Conservation (phyloP, 2,329 filamentous ascomycete genomes). For the Colletotrichum nymphaeae region DNA sequence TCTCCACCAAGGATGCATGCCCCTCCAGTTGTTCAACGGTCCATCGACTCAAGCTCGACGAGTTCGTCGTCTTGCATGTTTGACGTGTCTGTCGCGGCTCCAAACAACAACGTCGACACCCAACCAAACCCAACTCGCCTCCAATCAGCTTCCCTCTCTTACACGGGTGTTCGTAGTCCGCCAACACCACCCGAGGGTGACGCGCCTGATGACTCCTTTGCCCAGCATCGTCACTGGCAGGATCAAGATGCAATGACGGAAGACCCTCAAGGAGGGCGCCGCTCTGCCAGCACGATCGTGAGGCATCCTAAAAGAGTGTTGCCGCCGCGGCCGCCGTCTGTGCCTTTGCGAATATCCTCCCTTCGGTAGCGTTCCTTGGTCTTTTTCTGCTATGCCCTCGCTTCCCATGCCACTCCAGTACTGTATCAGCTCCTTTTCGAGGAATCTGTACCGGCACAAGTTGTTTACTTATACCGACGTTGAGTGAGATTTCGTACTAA, state of each 20-base stretch:
- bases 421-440: conserved; percentile 16
- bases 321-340: conserved; percentile 23
- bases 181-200: conserved; percentile 30
- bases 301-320: conserved; percentile 29
- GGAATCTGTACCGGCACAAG: conserved; percentile 1
- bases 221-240: conserved; percentile 23
- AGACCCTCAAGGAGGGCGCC: conserved; percentile 31
- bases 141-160: conserved; percentile 34
- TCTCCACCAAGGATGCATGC: conserved; percentile 12
- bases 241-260: conserved; percentile 8
- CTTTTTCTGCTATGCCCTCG: background rate
- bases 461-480: conserved; percentile 5
- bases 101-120: conserved; percentile 12
- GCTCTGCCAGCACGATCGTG: conserved; percentile 14
- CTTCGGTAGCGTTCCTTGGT: conserved; percentile 29
- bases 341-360: conserved; percentile 28
- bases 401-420: conserved; percentile 25
- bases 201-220: conserved; percentile 27
- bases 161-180: conserved; percentile 35
- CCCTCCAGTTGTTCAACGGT: conserved; percentile 9
- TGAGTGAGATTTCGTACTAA: background rate
- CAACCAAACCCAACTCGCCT: conserved; percentile 14
- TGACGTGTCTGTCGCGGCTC: conserved; percentile 29
- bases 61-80: conserved; percentile 23
- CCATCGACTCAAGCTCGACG: conserved; percentile 2